Base-by-base conservation (phyloP, 139 green algal species). In the Ettlia oleoabundans region DNA sequence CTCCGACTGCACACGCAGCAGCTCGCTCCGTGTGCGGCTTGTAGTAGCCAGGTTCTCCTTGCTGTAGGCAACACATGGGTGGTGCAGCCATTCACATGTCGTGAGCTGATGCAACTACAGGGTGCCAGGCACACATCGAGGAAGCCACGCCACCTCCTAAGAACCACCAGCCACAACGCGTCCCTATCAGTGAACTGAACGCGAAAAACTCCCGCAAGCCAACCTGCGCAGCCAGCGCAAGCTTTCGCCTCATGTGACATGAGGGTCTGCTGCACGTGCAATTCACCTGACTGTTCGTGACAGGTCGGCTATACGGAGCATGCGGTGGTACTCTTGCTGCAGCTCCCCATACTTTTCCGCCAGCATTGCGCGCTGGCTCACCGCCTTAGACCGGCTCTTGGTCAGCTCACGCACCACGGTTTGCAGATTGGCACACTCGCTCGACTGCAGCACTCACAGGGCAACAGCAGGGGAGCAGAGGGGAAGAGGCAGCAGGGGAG, bases 281-380 rank as follows among this genome's bases (percentile, higher is more conserved):
- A 0, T 41, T 7, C 74, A 80, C 58, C 53, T 79, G 7, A 88
- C 84, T 0, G 65, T 67, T 19, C 87, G 81, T 9, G 81, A 86
- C 8, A 92, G 83, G 66, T 90, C 84, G 24, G 88, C 88, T 10
- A 92, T 82, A 28, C 84, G 66, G 64, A 82, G 33, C 65, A 86
- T 62, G 40, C 87, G 83, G 78, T 84, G 69, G 67, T 88, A 87
- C 51, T 89, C 86, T 33, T 62, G 41, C 74, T 88, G 93, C 80
- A 97, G 82, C 71, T 94, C 87, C 2, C 82, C 81, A 15, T 90
- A 91, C 41, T 91, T 82, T 62, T 93, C 90, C 2, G 83, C 88
- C 61, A 93, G 78, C 24, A 73, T 70, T 41, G 83, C 89, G 35
- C 89, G 89, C 41, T 73, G 33, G 7, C 5, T 24, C 33, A 96